Evolutionary conservation across 306 rosid species (phyloP).

Genomic region (Medicago lupulina): DNA sequence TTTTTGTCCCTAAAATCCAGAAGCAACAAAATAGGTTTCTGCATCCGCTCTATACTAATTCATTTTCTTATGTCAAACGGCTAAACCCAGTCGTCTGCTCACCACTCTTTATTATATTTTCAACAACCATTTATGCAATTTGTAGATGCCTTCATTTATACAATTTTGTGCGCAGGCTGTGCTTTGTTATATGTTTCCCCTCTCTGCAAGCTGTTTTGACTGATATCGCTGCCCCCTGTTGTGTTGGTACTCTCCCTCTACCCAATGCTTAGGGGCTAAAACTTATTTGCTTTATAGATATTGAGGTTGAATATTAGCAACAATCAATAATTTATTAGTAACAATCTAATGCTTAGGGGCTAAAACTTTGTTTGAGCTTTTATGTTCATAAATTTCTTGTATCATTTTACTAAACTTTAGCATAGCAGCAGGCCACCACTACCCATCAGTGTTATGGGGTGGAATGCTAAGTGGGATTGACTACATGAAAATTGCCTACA

Average conservation of each 20-base stretch:
- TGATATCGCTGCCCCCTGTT: background rate
- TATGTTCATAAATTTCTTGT: background rate
- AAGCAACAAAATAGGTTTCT: background rate
- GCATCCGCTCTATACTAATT: background rate
- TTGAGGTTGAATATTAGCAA: background rate
- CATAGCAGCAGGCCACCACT: background rate
- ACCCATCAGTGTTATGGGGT: background rate
- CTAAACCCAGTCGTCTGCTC: background rate
- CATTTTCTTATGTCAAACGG: background rate
- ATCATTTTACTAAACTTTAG: background rate
- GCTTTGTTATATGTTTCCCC: background rate
- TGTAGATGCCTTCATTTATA: background rate
- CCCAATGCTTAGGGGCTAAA: background rate
- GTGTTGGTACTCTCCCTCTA: background rate
- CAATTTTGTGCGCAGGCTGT: background rate
- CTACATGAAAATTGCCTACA: background rate
- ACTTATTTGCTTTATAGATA: background rate
- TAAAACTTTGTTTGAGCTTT: background rate
- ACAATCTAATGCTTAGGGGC: too few relatives aligned
- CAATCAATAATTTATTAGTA: too few relatives aligned
- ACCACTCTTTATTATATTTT: background rate
- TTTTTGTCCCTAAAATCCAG: too few relatives aligned
- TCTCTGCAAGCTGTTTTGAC: background rate
- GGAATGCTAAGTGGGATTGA: background rate
- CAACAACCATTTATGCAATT: too few relatives aligned